phyloP scores from a whole-genome alignment of 257 asterid genomes.

The Solanum microdontum region DNA sequence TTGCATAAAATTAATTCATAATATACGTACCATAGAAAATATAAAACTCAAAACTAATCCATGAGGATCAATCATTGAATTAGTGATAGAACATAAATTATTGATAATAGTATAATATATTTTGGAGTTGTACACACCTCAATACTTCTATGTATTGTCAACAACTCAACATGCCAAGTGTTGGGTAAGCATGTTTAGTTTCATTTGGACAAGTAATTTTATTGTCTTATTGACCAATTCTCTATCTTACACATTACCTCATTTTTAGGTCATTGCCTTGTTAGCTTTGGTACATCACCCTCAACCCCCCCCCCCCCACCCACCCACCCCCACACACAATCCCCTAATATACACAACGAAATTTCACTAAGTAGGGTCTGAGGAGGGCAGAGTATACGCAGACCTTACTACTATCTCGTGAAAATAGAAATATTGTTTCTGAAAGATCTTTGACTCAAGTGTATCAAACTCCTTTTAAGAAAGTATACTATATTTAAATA shows the following conservation, averaged over 20 bases:
- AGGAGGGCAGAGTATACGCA: rapidly evolving
- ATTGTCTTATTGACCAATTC: background rate
- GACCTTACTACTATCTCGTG: rapidly evolving
- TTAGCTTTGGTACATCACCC: no score
- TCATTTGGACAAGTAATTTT: background rate
- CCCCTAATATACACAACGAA: no score
- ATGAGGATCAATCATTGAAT: background rate
- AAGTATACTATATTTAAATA: no score
- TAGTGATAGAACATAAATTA: background rate
- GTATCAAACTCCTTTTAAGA: no score
- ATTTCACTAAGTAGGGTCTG: no score
- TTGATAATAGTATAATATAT: background rate
- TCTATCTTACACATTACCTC: background rate
- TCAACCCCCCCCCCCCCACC: no score
- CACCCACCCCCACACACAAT: no score
- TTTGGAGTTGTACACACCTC: background rate
- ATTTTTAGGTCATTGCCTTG: background rate
- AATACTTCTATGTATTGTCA: background rate
- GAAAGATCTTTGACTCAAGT: rapidly evolving
- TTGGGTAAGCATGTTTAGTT: background rate
- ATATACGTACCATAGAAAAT: background rate
- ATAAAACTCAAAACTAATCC: background rate
- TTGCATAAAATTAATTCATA: background rate
- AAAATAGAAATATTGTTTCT: rapidly evolving
- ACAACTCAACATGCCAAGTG: background rate